Conservation (phyloP, 768 basidiomycete genomes). For the Tricholoma sp. region DNA sequence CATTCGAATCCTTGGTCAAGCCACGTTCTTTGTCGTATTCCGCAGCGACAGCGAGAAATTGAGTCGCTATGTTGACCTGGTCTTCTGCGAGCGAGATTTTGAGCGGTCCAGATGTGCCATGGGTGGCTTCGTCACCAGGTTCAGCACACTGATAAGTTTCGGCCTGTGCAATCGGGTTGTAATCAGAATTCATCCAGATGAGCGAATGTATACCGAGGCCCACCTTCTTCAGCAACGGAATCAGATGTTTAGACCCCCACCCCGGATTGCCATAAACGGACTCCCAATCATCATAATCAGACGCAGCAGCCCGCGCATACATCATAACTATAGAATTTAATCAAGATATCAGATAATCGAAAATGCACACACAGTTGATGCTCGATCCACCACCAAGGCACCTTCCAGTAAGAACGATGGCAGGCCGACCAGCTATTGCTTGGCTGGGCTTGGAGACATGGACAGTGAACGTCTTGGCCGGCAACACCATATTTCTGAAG, state of each 20-base stretch:
- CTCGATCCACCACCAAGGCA: conserved; percentile 59
- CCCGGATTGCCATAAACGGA: conserved; percentile 45
- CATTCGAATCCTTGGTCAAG: conserved; percentile 43
- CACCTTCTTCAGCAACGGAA: conserved; percentile 58
- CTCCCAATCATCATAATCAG: conserved; percentile 66
- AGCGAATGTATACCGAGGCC: background rate
- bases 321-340: background rate
- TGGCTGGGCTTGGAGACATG: conserved; percentile 41
- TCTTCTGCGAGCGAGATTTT: conserved; percentile 39
- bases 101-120: conserved; percentile 47
- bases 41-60: conserved; percentile 43
- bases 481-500: conserved; percentile 34
- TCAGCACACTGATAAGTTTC: conserved; percentile 33
- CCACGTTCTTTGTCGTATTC: conserved; percentile 45
- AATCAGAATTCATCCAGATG: background rate
- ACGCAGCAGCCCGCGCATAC: conserved; percentile 35
- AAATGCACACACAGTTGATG: conserved; percentile 46
- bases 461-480: conserved; percentile 38
- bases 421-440: conserved; percentile 36
- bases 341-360: background rate
- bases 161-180: conserved; percentile 21
- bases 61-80: conserved; percentile 34
- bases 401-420: conserved; percentile 40
- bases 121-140: conserved; percentile 22
- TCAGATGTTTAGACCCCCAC: conserved; percentile 53